phyloP scores from a whole-genome alignment of 345 rosid genomes.

The Sonneratia caseolaris region DNA sequence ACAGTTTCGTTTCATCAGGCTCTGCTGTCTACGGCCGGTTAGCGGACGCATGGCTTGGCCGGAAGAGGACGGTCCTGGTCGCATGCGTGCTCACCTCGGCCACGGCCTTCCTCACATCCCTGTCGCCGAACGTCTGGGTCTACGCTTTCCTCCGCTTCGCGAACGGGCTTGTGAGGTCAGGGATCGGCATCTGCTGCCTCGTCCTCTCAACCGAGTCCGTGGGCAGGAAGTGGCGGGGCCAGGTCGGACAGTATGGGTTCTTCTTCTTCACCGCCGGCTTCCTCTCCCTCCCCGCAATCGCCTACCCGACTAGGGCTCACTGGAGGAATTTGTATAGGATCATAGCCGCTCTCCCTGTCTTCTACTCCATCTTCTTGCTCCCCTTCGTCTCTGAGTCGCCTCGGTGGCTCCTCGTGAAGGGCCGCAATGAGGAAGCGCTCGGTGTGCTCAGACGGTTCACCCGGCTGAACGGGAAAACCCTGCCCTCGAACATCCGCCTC shows the following conservation, averaged over 20 bases:
- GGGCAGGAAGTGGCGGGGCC: slow-evolving; percentile 67
- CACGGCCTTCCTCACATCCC: slow-evolving; percentile 49
- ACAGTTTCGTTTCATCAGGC: slow-evolving; percentile 22
- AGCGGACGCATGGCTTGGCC: slow-evolving; percentile 51
- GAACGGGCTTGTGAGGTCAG: slow-evolving; percentile 49
- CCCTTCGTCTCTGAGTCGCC: slow-evolving; percentile 66
- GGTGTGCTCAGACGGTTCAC: slow-evolving; percentile 38
- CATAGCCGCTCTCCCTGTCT: slow-evolving; percentile 41
- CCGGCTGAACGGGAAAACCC: slow-evolving; percentile 33
- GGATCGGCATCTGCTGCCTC: slow-evolving; percentile 58
- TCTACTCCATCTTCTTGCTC: slow-evolving; percentile 29
- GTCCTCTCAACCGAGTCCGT: slow-evolving; percentile 65
- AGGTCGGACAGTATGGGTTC: slow-evolving; percentile 70
- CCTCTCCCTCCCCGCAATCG: slow-evolving; percentile 53
- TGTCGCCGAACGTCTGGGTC: slow-evolving; percentile 62
- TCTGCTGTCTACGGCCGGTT: slow-evolving; percentile 45
- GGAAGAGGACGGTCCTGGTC: slow-evolving; percentile 44
- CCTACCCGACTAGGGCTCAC: slow-evolving; percentile 36
- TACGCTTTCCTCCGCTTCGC: slow-evolving; percentile 55
- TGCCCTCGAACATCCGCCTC: slow-evolving; percentile 34
- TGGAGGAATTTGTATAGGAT: slow-evolving; percentile 53
- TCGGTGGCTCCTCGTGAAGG: slow-evolving; percentile 59
- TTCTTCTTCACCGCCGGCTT: slow-evolving; percentile 64
- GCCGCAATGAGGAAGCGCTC: slow-evolving; percentile 44
- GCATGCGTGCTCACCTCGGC: slow-evolving; percentile 41